Evolutionary conservation across 495 filamentous ascomycete genomes (phyloP), one percentile per base, ranked within the genome.

Genomic region (Neurospora sp.): DNA sequence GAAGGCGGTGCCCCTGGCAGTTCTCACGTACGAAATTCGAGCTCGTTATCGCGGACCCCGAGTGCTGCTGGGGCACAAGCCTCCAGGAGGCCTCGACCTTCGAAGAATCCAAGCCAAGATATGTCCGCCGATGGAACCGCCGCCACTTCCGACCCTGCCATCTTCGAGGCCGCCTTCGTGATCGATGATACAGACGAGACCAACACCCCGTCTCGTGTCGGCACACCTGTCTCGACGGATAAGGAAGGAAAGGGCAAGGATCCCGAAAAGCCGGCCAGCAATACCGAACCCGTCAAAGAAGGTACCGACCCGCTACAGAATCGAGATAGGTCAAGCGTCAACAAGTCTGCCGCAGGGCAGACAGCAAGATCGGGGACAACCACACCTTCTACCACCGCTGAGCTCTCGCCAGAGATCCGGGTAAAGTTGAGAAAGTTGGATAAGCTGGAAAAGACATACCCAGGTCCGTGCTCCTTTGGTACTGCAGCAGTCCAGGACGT

Each of bases 371-470:
- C 70, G 3, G 72, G 77, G 14, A 35, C 41, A 16, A 18, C 72
- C 54, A 70, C 62, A 7, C 37, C 71, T 2, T 76, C 81, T 11
- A 46, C 81, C 46, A 62, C 81, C 1, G 69, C 83, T n/a, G 93
- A 94, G 42, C 81, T 99, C 23, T 88, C 96, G 2, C 85, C 88
- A 39, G 92, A 97, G 42, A 85, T 97, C 6, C 88, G 86, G 39
- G 86, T 89, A 27, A 90, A 88, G 78, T 79, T 97, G 42, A 86
- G 90, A 48, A 93, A 92, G 81, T 83, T 98, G 39, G 93, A 94
- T 70, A 97, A 92, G 78, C 79, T 98, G n/a, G 94, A 97, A 77
- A 84, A 89, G 9, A 91, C 90, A 76, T 97, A 97, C 81, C 88
- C 91, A 79, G 94, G 94, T 95, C 87, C 62, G 85, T 73, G 8